These are phyloP conservation scores for Fusarium haematococcum DNA, from an alignment of 2,329 filamentous ascomycete species.

Conservation along the genomic window DNA sequence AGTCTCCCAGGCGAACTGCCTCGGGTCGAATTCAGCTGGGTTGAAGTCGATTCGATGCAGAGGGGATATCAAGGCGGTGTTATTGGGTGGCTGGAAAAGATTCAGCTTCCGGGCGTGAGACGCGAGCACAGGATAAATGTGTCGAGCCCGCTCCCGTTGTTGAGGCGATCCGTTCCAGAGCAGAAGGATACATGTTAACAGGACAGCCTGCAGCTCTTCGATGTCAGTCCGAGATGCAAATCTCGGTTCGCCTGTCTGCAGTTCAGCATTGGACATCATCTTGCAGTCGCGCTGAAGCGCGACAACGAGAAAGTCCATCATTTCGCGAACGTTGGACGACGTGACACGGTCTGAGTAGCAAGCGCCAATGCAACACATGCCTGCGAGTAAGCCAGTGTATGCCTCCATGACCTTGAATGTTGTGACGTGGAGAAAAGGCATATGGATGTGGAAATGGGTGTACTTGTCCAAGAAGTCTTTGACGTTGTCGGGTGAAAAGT, in stretches of 20 bases:
- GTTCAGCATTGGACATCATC: slow-evolving; percentile 51
- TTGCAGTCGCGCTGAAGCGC: slow-evolving; percentile 69
- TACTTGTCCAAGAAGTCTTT: slow-evolving; percentile 78
- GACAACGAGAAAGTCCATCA: slow-evolving; percentile 73
- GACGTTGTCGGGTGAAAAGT: slow-evolving; percentile 75
- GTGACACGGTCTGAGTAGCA: slow-evolving; percentile 76
- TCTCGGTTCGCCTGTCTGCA: slow-evolving; percentile 38
- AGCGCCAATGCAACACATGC: slow-evolving; percentile 79
- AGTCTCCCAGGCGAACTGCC: slow-evolving; percentile 71
- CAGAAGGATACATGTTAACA: slow-evolving; percentile 71
- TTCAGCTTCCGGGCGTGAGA: slow-evolving; percentile 67
- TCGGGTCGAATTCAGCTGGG: slow-evolving; percentile 58
- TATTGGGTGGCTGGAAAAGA: slow-evolving; percentile 65
- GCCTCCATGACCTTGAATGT: slow-evolving; percentile 76
- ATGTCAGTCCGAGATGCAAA: slow-evolving; percentile 57
- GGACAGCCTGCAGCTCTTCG: slow-evolving; percentile 76
- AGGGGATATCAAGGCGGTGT: slow-evolving; percentile 64
- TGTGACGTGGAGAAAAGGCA: slow-evolving; percentile 77
- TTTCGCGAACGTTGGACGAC: slow-evolving; percentile 71
- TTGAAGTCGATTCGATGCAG: slow-evolving; percentile 69
- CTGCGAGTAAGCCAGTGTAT: slow-evolving; percentile 74
- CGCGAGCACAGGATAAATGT: slow-evolving; percentile 68
- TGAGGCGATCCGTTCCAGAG: slow-evolving; percentile 77
- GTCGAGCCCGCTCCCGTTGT: slow-evolving; percentile 73
- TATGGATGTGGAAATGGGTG: slow-evolving; percentile 79